Base-by-base conservation (phyloP, 768 basidiomycete species). In the Coprinellus micaceus region DNA sequence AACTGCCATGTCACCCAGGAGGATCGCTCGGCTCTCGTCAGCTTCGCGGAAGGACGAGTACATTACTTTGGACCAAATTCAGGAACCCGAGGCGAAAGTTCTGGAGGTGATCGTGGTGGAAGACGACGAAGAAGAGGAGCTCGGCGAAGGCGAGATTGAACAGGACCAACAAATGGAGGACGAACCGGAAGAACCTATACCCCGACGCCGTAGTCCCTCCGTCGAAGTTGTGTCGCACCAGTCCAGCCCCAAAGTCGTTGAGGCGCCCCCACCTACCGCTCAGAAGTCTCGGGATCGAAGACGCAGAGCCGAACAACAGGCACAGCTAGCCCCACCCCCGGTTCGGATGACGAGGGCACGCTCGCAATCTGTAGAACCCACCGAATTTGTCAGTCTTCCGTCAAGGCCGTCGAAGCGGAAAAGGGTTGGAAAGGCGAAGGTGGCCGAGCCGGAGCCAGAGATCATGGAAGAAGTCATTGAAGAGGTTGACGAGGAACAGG, bases 361-460 rank as follows among this genome's bases (percentile, higher is more conserved):
- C 15, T 54, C 53, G 3, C 53, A 54, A 36, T 54, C 53, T 21
- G 41, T 54, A 11, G 53, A 54, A 36, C 36, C 36, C 36, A 37
- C 36, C 36, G 36, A 37, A 37, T 37, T 37, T 17, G 36, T 37
- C 36, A 37, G 36, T 37, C 36, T 37, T 37, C 36, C n/a, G n/a
- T n/a, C n/a, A n/a, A n/a, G n/a, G n/a, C 36, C 17, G 9, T 37
- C 36, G 17, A 17, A 37, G 36, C 9, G 36, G 17, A 9, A 9
- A 17, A 17, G 36, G 17, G 17, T 17, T 17, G 36, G 17, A 37
- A 37, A 37, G 36, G 36, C 9, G 17, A 37, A 37, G 36, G 36
- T 37, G 9, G 36, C 36, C 36, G 9, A 9, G 36, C 17, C 36
- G n/a, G n/a, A n/a, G n/a, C n/a, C n/a, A n/a, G n/a, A n/a, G n/a